Conservation (phyloP, 73 alveolate species). For the Uronychia binucleata region DNA sequence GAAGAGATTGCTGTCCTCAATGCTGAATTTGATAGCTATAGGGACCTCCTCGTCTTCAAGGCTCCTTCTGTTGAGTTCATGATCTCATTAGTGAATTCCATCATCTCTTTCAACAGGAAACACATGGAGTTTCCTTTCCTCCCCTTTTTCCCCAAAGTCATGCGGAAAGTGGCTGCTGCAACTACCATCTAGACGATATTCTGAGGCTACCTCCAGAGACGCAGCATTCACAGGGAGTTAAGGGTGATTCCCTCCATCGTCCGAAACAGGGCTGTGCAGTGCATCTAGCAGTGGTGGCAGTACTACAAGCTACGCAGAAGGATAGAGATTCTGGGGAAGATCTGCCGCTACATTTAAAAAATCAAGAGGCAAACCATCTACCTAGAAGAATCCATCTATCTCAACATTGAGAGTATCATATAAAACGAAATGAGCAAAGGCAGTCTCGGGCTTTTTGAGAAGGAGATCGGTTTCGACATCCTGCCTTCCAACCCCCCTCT, state of each 20-base stretch:
- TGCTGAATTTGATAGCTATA: constrained; percentile 19
- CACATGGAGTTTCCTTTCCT: constrained; percentile 9
- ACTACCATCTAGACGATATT: constrained; percentile 25
- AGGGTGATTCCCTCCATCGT: constrained; percentile 25
- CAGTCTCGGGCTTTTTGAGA: constrained; percentile 28
- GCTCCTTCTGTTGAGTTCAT: not conserved
- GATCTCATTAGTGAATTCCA: not conserved
- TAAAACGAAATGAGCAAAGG: not conserved
- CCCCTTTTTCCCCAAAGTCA: constrained; percentile 29
- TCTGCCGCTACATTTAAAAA: constrained; percentile 15
- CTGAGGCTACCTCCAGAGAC: constrained; percentile 33
- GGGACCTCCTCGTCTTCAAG: constrained; percentile 23
- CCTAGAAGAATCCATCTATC: constrained; percentile 52
- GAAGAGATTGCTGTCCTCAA: not conserved
- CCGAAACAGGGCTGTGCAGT: constrained; percentile 44
- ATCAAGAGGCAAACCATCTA: constrained; percentile 28
- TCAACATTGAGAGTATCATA: constrained; percentile 20
- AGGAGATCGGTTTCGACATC: constrained; percentile 22
- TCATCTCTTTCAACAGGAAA: not conserved
- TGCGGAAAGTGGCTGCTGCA: constrained; percentile 53
- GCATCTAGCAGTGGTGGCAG: constrained; percentile 52
- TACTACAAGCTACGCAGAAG: constrained; percentile 43
- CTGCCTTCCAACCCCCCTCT: not conserved
- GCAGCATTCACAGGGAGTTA: not conserved
- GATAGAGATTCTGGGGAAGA: constrained; percentile 26